A percentile compares a stretch with the other conserved stretches of the same genome.
Conservation (phyloP, 1,139 yeast genomes). For the Protomyces pachydermus region DNA sequence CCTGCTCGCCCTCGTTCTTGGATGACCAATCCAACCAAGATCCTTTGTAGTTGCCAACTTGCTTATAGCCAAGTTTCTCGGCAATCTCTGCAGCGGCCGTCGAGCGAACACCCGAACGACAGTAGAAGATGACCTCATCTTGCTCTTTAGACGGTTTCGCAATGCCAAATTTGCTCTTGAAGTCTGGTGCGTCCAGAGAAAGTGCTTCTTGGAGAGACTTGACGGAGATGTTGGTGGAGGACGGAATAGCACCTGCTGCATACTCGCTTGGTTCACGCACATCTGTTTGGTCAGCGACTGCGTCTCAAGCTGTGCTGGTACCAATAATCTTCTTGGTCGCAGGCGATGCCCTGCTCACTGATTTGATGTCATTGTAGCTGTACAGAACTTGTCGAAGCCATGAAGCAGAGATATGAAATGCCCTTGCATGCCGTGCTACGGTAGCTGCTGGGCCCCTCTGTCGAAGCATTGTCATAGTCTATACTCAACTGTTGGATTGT, state of each 20-base stretch:
- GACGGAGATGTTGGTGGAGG: slow-evolving; percentile 80
- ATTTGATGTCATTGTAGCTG: background rate
- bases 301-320: too few relatives aligned
- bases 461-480: background rate
- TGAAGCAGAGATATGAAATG: background rate
- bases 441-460: background rate
- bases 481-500: too few relatives aligned
- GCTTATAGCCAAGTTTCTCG: slow-evolving; percentile 75
- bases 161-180: slow-evolving; percentile 73
- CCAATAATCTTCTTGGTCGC: background rate
- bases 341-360: background rate
- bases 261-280: slow-evolving; percentile 89
- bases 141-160: slow-evolving; percentile 68
- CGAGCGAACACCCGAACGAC: slow-evolving; percentile 89
- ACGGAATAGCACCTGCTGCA: slow-evolving; percentile 65
- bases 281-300: slow-evolving; percentile 51
- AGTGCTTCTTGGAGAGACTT: slow-evolving; percentile 93
- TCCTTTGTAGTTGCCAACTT: slow-evolving; percentile 56
- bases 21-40: slow-evolving; percentile 75
- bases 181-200: slow-evolving; percentile 70
- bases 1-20: background rate
- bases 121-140: slow-evolving; percentile 72
- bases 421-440: background rate
- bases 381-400: background rate
- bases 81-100: slow-evolving; percentile 90